Base-by-base conservation (phyloP, 2,329 filamentous ascomycete species). In the Cryphonectria parasitica region DNA sequence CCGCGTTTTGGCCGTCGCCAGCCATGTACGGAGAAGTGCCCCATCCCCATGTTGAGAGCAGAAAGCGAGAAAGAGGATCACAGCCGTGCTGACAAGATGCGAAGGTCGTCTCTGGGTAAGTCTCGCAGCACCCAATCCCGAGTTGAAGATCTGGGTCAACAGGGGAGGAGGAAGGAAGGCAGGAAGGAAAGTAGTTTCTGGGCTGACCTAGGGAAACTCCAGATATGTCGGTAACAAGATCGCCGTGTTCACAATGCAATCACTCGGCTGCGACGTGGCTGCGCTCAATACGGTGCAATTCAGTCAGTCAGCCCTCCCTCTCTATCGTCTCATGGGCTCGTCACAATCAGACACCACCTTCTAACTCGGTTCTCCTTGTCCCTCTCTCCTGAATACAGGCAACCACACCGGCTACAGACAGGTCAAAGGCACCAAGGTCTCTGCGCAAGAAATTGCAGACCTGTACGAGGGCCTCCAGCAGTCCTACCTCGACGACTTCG, bases 151-250 rank as follows among this genome's bases (percentile, higher is more conserved):
- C 10, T 28, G 25, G 25, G 6, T 11, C 58, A n/a, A 19, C 19
- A 22, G n/a, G 22, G 36, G 28, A 31, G n/a, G 15, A 62, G 13
- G 10, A 25, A 25, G 34, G 3, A 17, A 19, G 5, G 31, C 1
- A 2, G 22, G 17, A 39, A 7, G 11, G 7, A 22, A 39, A 31
- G 22, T n/a, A 25, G 6, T 28, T 17, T 2, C 15, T 36, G 36
- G 72, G 67, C 70, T 71, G 64, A 67, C 69, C 60, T 6, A n/a
- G 7, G 52, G 39, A 66, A 66, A 52, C 52, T 69, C 73, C 80
- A 97, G 96, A 79, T 95, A 98, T 87, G 96, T 99, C 75, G 96
- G 96, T 66, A 99, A 99, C 80, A 97, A 95, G 77, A 97, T 99
- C 86, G 95, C 95, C 58, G 94, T 94, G 1, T 97, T 97, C 78